Percentiles rank a stretch among this genome's conserved stretches.
Conservation (phyloP, 1,284 basidiomycete genomes). For the Marasmius sp. region DNA sequence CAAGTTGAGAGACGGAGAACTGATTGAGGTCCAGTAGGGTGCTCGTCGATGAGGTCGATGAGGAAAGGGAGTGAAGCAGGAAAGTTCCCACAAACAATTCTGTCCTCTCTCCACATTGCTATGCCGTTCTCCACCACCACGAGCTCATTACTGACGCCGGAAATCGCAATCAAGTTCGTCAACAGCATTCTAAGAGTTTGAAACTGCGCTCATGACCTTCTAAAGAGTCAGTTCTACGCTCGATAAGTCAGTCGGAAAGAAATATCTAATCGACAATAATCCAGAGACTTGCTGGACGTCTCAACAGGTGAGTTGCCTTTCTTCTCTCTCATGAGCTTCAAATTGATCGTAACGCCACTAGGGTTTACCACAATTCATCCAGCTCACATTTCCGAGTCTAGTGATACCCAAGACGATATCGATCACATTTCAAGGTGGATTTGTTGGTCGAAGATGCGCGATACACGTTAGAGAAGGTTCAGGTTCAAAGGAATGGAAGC, state of each 20-base stretch:
- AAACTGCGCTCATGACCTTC: slow-evolving; percentile 1
- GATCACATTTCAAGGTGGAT: slow-evolving; percentile 83
- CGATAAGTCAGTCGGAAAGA: slow-evolving; percentile 76
- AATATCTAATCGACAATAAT: slow-evolving; percentile 65
- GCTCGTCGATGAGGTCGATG: background rate
- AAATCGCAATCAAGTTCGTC: slow-evolving; percentile 55
- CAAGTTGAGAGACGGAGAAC: too few relatives aligned
- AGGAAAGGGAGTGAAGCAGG: background rate
- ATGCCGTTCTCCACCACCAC: background rate
- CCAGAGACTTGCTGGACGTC: slow-evolving; percentile 85
- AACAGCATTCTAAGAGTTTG: background rate
- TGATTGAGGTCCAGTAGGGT: background rate
- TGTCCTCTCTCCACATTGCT: slow-evolving; percentile 1
- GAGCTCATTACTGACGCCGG: slow-evolving; percentile 38
- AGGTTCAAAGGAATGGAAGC: slow-evolving; percentile 38
- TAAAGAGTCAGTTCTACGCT: slow-evolving; percentile 79
- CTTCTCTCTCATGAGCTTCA: background rate
- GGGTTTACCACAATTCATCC: slow-evolving; percentile 75
- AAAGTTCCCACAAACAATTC: background rate
- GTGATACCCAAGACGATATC: slow-evolving; percentile 54
- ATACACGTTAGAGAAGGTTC: slow-evolving; percentile 35
- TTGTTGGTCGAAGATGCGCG: slow-evolving; percentile 67
- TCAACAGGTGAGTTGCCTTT: slow-evolving; percentile 53
- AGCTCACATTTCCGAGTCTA: slow-evolving; percentile 53
- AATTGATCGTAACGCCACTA: slow-evolving; percentile 24